Evolutionary conservation across 2,329 filamentous ascomycete genomes (phyloP).

Genomic region (Colletotrichum cereale): DNA sequence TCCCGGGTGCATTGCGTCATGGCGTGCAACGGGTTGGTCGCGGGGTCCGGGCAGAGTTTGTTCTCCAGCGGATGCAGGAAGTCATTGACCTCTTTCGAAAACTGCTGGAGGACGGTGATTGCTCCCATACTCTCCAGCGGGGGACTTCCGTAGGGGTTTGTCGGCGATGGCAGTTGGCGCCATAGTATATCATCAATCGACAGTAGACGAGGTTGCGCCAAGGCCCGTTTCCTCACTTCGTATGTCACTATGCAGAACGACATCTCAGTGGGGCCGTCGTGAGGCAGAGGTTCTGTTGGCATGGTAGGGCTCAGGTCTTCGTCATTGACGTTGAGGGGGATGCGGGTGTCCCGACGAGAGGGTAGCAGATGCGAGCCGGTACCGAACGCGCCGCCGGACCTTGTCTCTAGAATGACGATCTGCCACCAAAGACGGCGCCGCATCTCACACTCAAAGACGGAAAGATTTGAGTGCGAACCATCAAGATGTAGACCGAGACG

Average conservation of each 20-base stretch:
- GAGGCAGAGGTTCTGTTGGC: not conserved
- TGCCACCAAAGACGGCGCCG: constrained; percentile 25
- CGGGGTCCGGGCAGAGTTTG: not conserved
- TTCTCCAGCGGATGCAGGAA: not conserved
- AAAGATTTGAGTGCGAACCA: not conserved
- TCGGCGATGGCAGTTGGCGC: not conserved
- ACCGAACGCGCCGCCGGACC: not conserved
- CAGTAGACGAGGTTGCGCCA: not conserved
- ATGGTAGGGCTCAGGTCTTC: not conserved
- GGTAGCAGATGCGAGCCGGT: not conserved
- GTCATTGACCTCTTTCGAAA: not conserved
- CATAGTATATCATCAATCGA: constrained; percentile 1
- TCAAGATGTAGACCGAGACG: constrained; percentile 76
- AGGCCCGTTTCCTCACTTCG: not conserved
- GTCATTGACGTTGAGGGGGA: constrained; percentile 17
- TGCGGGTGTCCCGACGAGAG: not conserved
- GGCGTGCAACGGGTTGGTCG: constrained; percentile 14
- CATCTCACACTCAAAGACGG: constrained; percentile 4
- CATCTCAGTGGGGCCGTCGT: not conserved
- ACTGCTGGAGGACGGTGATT: not conserved
- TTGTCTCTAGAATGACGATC: constrained; percentile 1
- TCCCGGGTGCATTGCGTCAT: not conserved
- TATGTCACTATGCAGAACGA: constrained; percentile 17
- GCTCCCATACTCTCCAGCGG: not conserved
- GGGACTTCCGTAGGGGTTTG: not conserved